These are phyloP conservation scores for Aureobasidium sp. DNA, from an alignment of 2,329 filamentous ascomycete genomes.

Conservation along the genomic window DNA sequence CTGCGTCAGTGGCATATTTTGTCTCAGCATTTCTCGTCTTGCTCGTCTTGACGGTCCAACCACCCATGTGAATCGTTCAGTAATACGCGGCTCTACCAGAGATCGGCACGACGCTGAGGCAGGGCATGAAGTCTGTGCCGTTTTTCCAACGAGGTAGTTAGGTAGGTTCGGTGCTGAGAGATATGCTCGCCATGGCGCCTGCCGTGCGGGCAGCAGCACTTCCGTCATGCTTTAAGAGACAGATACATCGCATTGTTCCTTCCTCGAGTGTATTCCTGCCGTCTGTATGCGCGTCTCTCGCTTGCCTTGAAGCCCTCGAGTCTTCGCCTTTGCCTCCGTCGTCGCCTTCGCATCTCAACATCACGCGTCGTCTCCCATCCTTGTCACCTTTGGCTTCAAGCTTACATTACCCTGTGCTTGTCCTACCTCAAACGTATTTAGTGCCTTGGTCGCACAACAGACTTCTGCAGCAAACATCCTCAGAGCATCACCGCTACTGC, in stretches of 20 bases:
- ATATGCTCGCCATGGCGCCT: neutral
- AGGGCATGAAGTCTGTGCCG: neutral
- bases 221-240: neutral
- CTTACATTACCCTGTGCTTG: conserved; percentile 1
- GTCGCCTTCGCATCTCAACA: neutral
- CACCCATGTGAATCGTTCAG: neutral
- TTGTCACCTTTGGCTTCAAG: neutral
- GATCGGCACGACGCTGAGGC: neutral
- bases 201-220: neutral
- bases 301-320: neutral
- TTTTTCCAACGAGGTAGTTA: neutral
- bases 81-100: neutral
- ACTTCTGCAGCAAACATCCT: conserved; percentile 6
- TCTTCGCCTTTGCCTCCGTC: neutral
- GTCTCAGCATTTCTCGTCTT: neutral
- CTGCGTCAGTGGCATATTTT: conserved; percentile 5
- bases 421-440: neutral
- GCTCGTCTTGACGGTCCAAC: neutral
- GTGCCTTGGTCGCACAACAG: neutral
- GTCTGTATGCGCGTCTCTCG: conserved; percentile 2
- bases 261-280: neutral
- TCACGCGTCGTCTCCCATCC: conserved; percentile 1
- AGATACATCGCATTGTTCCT: conserved; percentile 1
- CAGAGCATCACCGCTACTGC: neutral
- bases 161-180: neutral